Conservation (phyloP, 176 grass and related monocot species). For the Calamus simplicifolius region DNA sequence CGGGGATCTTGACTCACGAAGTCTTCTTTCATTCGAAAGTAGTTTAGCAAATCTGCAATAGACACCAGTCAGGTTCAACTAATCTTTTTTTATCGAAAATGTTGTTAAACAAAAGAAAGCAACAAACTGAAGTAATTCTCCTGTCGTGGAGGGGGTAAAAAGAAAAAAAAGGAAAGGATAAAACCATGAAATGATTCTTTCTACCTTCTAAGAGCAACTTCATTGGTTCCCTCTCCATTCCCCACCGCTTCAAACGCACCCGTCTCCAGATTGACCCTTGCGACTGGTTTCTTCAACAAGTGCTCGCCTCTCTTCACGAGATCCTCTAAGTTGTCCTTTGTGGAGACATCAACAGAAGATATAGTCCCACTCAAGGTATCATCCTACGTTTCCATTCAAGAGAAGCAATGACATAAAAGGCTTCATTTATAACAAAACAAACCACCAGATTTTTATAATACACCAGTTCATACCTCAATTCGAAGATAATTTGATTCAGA, state of each 20-base stretch:
- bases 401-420: too few species aligned
- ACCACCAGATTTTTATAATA: too few species aligned
- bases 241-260: constrained; percentile 15
- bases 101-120: background rate
- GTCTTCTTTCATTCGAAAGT: constrained; percentile 48
- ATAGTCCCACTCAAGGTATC: constrained; percentile 47
- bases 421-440: too few species aligned
- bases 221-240: constrained; percentile 42
- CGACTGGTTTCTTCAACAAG: constrained; percentile 64
- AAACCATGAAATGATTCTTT: too few species aligned
- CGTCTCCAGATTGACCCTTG: constrained; percentile 62
- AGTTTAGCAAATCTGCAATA: constrained; percentile 48
- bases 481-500: constrained; percentile 78
- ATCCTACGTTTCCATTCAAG: constrained; percentile 41
- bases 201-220: constrained; percentile 60
- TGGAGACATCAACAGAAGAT: constrained; percentile 59
- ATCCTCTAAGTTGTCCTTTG: constrained; percentile 64
- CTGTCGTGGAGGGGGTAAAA: too few species aligned
- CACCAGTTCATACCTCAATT: constrained; percentile 45
- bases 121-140: background rate
- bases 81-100: too few species aligned
- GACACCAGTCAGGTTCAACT: too few species aligned
- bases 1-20: constrained; percentile 39
- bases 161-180: too few species aligned
- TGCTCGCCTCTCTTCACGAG: constrained; percentile 40